Conservation (phyloP, 495 filamentous ascomycete species). For the Endocarpon pusillum region DNA sequence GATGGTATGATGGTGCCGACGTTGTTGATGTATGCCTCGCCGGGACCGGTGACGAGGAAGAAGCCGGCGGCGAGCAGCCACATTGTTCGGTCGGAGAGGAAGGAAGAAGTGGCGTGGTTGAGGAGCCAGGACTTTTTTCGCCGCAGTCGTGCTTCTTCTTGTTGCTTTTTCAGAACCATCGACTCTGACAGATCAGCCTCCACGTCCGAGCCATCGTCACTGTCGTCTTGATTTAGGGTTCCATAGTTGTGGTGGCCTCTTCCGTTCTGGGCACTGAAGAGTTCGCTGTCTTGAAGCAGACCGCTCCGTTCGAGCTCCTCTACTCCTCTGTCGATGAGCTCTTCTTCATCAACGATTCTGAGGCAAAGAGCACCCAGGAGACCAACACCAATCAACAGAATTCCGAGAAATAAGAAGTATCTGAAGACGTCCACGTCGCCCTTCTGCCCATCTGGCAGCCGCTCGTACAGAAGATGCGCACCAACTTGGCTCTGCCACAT, state of each 20-base stretch:
- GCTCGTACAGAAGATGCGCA: constrained; percentile 57
- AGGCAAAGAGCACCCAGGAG: constrained; percentile 57
- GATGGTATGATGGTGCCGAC: constrained; percentile 80
- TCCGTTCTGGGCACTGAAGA: constrained; percentile 26
- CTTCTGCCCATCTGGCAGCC: constrained; percentile 35
- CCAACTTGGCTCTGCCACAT: constrained; percentile 92
- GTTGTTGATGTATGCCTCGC: constrained; percentile 96
- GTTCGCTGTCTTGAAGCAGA: constrained; percentile 52
- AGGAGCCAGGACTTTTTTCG: constrained; percentile 70
- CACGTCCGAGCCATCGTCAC: constrained; percentile 14
- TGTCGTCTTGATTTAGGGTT: constrained; percentile 21
- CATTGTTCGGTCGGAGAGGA: constrained; percentile 79
- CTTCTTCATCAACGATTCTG: constrained; percentile 46
- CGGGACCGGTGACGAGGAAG: constrained; percentile 84
- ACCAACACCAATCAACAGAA: constrained; percentile 49
- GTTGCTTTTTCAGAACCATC: constrained; percentile 25
- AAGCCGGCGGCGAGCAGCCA: constrained; percentile 86
- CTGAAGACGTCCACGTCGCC: constrained; percentile 75
- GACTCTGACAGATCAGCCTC: constrained; percentile 11
- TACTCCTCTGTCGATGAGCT: constrained; percentile 72
- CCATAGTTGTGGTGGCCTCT: constrained; percentile 31
- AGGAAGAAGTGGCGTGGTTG: constrained; percentile 70
- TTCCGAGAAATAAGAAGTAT: constrained; percentile 69
- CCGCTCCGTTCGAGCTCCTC: constrained; percentile 74
- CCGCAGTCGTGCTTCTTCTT: constrained; percentile 33